These are phyloP conservation scores for Coniferiporia sulphurascens DNA, from an alignment of 1,284 basidiomycete species.

Conservation along the genomic window DNA sequence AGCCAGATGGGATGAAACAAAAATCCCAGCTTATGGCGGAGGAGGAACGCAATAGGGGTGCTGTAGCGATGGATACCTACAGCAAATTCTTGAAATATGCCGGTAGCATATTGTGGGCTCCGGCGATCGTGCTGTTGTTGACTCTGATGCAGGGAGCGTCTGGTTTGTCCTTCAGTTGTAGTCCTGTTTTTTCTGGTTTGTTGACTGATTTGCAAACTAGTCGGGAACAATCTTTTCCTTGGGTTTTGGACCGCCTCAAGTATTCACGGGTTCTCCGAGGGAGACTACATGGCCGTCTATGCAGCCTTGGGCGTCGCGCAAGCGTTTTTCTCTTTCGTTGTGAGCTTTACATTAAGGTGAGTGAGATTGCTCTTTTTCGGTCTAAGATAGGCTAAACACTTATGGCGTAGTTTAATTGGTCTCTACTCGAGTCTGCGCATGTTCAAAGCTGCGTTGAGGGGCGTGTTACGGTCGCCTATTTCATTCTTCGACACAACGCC, in stretches of 20 bases:
- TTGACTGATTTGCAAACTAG: conserved; percentile 20
- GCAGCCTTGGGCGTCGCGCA: conserved; percentile 54
- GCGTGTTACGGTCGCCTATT: conserved; percentile 62
- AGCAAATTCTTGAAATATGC: conserved; percentile 44
- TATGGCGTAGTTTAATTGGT: conserved; percentile 43
- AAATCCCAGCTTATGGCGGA: conserved; percentile 42
- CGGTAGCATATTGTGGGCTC: conserved; percentile 23
- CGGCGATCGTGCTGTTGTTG: conserved; percentile 21
- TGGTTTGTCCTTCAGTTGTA: conserved; percentile 22
- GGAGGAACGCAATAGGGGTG: conserved; percentile 52
- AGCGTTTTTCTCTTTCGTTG: conserved; percentile 51
- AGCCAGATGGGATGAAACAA: conserved; percentile 26
- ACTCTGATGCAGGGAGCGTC: conserved; percentile 20
- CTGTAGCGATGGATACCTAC: conserved; percentile 49
- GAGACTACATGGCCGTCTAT: conserved; percentile 69
- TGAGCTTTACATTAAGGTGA: conserved; percentile 51
- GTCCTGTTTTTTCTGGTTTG: not conserved
- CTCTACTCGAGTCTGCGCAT: conserved; percentile 56
- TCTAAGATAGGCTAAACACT: conserved; percentile 2
- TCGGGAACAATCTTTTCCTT: conserved; percentile 36
- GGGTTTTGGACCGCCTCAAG: conserved; percentile 37
- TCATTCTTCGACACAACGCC: conserved; percentile 84
- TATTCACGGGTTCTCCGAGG: conserved; percentile 45
- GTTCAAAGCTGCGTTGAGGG: conserved; percentile 51
- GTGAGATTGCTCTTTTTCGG: conserved; percentile 16